A percentile compares a stretch with the other conserved stretches of the same genome.
phyloP scores from a whole-genome alignment of 2,329 filamentous ascomycete genomes.

The Cercospora berteroae region DNA sequence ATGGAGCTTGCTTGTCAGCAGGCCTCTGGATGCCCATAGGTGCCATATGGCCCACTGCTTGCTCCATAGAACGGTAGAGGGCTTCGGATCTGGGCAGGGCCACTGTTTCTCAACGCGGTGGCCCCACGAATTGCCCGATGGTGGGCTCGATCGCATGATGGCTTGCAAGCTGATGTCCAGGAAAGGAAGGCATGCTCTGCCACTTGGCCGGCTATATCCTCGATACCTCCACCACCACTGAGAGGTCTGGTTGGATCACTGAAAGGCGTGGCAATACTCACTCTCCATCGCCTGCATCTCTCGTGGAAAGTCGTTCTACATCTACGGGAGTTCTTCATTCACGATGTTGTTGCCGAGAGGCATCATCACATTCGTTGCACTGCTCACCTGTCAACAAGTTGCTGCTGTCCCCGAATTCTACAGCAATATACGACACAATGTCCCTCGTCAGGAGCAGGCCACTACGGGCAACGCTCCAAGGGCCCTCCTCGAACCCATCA shows the following conservation, averaged over 20 bases:
- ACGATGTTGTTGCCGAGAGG: background rate
- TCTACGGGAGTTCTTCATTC: background rate
- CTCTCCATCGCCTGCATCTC: background rate
- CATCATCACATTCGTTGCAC: background rate
- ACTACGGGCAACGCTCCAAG: background rate
- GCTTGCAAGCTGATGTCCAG: background rate
- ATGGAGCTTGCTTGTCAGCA: background rate
- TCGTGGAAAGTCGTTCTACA: background rate
- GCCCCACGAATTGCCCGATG: background rate
- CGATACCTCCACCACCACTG: background rate
- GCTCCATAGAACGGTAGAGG: background rate
- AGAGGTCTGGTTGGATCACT: background rate
- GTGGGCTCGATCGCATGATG: background rate
- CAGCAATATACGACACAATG: background rate
- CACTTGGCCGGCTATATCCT: background rate
- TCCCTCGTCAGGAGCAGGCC: background rate
- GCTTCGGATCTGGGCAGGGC: background rate
- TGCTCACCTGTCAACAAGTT: background rate
- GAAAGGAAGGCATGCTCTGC: background rate
- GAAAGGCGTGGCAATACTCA: background rate
- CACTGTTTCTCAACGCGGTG: background rate
- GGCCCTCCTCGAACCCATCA: background rate
- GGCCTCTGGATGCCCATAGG: background rate
- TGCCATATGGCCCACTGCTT: background rate
- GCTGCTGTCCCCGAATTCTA: background rate